phyloP scores from a whole-genome alignment of 2,329 filamentous ascomycete genomes.

The Sclerotinia glacialis region DNA sequence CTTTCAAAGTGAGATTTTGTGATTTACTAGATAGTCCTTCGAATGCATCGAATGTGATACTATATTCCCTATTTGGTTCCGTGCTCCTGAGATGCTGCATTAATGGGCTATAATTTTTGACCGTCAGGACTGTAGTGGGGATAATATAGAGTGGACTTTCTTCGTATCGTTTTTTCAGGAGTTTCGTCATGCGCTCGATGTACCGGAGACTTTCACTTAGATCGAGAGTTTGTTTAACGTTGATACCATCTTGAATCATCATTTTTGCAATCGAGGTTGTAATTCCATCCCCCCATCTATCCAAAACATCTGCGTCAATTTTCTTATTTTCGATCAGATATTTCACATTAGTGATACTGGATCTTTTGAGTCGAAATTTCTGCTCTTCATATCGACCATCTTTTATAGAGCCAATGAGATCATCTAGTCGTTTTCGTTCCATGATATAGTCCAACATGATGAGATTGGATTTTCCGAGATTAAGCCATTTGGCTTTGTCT shows the following conservation, averaged over 20 bases:
- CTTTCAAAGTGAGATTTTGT: conserved; percentile 67
- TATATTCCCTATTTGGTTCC: conserved; percentile 42
- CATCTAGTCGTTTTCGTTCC: conserved; percentile 77
- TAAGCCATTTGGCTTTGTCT: conserved; percentile 46
- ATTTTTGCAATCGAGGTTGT: conserved; percentile 72
- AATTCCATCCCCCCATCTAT: conserved; percentile 67
- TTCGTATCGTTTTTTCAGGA: conserved; percentile 66
- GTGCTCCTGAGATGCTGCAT: conserved; percentile 56
- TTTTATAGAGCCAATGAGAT: conserved; percentile 76
- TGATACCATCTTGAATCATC: conserved; percentile 76
- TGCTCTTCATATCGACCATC: conserved; percentile 82
- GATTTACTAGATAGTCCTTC: conserved; percentile 72
- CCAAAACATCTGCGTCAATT: conserved; percentile 53
- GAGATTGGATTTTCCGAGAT: conserved; percentile 64
- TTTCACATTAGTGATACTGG: conserved; percentile 71
- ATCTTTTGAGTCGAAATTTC: conserved; percentile 73
- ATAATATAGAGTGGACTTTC: conserved; percentile 57
- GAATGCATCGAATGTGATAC: conserved; percentile 70
- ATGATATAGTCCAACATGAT: conserved; percentile 77
- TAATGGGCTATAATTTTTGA: conserved; percentile 63
- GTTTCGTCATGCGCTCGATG: conserved; percentile 66
- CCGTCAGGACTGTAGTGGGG: conserved; percentile 61
- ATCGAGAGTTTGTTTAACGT: conserved; percentile 71
- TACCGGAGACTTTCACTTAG: conserved; percentile 78
- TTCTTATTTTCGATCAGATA: conserved; percentile 75